Conservation (phyloP, 1,284 basidiomycete genomes). For the Malassezia yamatoensis region DNA sequence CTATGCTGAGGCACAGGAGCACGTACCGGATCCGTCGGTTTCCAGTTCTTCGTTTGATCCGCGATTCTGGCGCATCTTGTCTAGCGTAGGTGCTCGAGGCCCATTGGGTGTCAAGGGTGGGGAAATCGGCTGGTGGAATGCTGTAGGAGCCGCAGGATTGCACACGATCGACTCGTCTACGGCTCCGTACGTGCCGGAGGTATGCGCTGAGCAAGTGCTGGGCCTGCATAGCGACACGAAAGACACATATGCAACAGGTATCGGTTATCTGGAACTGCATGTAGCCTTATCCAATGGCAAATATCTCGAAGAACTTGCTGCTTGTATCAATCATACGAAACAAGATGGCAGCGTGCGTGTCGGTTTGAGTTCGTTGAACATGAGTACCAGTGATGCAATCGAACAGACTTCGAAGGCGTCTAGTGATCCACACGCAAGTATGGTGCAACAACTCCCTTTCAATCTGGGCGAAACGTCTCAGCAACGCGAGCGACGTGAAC, state of each 20-base stretch:
- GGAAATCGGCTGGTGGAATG: constrained; percentile 26
- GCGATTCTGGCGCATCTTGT: constrained; percentile 31
- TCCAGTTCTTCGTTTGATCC: constrained; percentile 18
- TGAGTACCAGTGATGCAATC: not conserved
- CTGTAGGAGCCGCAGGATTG: not conserved
- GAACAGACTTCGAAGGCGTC: not conserved
- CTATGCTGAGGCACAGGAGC: constrained; percentile 10
- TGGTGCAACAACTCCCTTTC: constrained; percentile 27
- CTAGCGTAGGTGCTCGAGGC: constrained; percentile 23
- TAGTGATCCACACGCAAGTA: constrained; percentile 16
- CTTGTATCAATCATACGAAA: not conserved
- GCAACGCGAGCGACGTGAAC: constrained; percentile 26
- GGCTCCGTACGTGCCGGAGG: not conserved
- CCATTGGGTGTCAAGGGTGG: constrained; percentile 23
- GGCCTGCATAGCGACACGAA: not conserved
- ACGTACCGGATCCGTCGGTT: not conserved
- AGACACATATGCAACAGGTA: not conserved
- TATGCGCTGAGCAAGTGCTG: not conserved
- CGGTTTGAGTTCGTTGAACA: constrained; percentile 4
- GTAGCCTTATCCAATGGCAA: not conserved
- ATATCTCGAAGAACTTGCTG: constrained; percentile 3
- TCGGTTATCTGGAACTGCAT: constrained; percentile 10
- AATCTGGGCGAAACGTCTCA: constrained; percentile 29
- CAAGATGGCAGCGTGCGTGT: not conserved
- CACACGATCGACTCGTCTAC: not conserved